Evolutionary conservation across 495 filamentous ascomycete species (phyloP).

Genomic region (Venustampulla echinocandica): DNA sequence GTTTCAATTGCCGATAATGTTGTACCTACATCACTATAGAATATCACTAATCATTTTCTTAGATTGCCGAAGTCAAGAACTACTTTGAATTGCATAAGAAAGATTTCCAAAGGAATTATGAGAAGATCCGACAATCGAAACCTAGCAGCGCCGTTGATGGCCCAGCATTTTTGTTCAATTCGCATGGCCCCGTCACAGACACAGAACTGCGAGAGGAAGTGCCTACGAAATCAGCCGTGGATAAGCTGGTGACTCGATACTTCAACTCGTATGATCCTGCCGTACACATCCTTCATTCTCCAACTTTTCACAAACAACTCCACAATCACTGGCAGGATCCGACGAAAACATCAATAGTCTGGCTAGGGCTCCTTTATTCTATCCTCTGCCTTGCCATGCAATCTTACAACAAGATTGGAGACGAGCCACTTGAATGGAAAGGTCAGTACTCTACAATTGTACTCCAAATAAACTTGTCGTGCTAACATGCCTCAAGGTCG

Average conservation of each 20-base stretch:
- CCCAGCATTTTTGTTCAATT: constrained; percentile 67
- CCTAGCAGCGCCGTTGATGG: constrained; percentile 48
- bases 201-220: constrained; percentile 70
- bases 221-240: constrained; percentile 69
- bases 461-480: not conserved
- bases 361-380: constrained; percentile 82
- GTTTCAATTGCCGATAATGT: too few species aligned
- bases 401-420: constrained; percentile 81
- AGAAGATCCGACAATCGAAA: constrained; percentile 56
- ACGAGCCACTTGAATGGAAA: constrained; percentile 81
- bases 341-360: constrained; percentile 67
- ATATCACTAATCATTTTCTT: not conserved
- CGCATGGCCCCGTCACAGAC: constrained; percentile 54
- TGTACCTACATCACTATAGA: too few species aligned
- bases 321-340: constrained; percentile 85
- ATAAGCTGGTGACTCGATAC: constrained; percentile 69
- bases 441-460: constrained; percentile 23
- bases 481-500: constrained; percentile 34
- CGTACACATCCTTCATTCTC: constrained; percentile 72
- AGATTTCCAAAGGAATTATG: constrained; percentile 47
- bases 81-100: constrained; percentile 60
- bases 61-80: constrained; percentile 90
- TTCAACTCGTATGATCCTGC: constrained; percentile 48
- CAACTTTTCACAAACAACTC: constrained; percentile 79
- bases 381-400: constrained; percentile 86